These are phyloP conservation scores for Favolaschia claudopus DNA, from an alignment of 768 basidiomycete species.

Conservation along the genomic window DNA sequence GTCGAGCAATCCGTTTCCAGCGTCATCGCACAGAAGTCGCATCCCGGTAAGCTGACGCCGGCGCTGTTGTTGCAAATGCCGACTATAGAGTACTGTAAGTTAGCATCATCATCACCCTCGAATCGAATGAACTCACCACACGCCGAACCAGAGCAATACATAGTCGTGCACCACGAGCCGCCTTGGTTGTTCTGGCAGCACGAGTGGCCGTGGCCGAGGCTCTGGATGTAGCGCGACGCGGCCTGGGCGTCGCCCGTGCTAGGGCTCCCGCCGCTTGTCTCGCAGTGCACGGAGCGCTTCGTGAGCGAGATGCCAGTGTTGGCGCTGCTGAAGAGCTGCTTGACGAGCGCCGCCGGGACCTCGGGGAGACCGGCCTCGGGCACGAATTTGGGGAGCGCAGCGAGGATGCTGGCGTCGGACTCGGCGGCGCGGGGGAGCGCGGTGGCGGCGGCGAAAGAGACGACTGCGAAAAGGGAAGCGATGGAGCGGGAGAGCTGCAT, in stretches of 20 bases:
- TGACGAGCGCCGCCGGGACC: too few relatives aligned
- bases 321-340: too few relatives aligned
- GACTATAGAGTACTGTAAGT: background rate
- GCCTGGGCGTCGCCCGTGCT: background rate
- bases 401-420: too few relatives aligned
- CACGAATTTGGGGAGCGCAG: too few relatives aligned
- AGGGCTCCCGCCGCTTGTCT: conserved; percentile 12
- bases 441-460: too few relatives aligned
- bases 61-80: conserved; percentile 4
- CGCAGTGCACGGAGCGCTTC: conserved; percentile 13
- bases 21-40: background rate
- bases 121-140: background rate
- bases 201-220: background rate
- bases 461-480: too few relatives aligned
- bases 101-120: background rate
- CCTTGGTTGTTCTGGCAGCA: conserved; percentile 1
- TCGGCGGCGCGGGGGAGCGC: too few relatives aligned
- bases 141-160: background rate
- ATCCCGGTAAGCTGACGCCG: background rate
- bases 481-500: too few relatives aligned
- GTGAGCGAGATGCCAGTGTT: too few relatives aligned
- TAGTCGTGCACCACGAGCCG: conserved; percentile 10
- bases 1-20: conserved; percentile 2
- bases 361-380: too few relatives aligned
- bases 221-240: background rate